A percentile compares a stretch with the other conserved stretches of the same genome.
phyloP scores from a whole-genome alignment of 805 yeast species.

The Metschnikowia hibisci region DNA sequence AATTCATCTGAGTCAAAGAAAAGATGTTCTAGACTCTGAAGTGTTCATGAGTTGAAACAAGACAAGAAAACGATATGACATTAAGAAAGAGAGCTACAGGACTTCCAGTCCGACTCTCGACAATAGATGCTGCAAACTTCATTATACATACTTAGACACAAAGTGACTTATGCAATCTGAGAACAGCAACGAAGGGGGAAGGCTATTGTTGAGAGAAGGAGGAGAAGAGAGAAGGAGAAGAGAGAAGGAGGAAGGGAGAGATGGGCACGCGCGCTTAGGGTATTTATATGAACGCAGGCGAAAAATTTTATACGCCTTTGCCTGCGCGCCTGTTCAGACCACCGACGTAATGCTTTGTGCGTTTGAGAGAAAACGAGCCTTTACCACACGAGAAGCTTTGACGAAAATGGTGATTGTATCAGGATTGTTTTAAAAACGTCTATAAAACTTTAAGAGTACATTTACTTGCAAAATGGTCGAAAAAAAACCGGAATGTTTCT shows the following conservation, averaged over 20 bases:
- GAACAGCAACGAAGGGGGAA: slow-evolving; percentile 20
- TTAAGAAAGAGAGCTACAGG: slow-evolving; percentile 4
- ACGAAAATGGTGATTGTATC: neutral
- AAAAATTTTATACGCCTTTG: slow-evolving; percentile 9
- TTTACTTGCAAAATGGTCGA: too few species aligned
- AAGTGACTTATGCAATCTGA: slow-evolving; percentile 15
- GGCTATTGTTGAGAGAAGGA: slow-evolving; percentile 36
- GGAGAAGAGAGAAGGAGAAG: slow-evolving; percentile 21
- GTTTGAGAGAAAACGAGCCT: slow-evolving; percentile 2
- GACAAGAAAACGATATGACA: too few species aligned
- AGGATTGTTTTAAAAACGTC: too few species aligned
- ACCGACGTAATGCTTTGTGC: slow-evolving; percentile 16
- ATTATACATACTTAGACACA: slow-evolving; percentile 16
- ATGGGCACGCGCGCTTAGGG: slow-evolving; percentile 8
- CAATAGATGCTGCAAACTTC: slow-evolving; percentile 13
- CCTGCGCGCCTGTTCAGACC: slow-evolving; percentile 7
- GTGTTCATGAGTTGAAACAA: too few species aligned
- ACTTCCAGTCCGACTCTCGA: slow-evolving; percentile 12
- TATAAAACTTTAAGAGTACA: too few species aligned
- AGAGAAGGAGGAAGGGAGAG: slow-evolving; percentile 6
- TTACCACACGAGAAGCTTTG: neutral
- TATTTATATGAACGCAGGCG: slow-evolving; percentile 11
- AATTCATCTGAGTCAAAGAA: too few species aligned
- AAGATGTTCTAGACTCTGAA: too few species aligned
- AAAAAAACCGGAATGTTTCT: too few species aligned